Base-by-base conservation (phyloP, 768 basidiomycete species). In the Infundibulicybe gibba region DNA sequence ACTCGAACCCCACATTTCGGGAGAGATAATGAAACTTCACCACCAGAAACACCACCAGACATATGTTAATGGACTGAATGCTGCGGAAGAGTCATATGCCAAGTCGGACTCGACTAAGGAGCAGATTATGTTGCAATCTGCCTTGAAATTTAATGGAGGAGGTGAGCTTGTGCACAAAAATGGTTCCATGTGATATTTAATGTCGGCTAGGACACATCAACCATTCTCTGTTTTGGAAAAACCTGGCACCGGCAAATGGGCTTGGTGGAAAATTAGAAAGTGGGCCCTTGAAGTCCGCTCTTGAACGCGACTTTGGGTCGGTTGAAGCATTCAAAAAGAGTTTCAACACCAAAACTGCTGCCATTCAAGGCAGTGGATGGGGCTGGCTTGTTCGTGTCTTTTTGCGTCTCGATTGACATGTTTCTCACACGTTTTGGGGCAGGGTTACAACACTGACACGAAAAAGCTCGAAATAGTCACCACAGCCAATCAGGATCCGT, bases 141-240 rank as follows among this genome's bases (percentile, higher is more conserved):
- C 95, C 8, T 73, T 99, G 62, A 97, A 93, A 71, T 99, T 98
- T 70, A 95, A 97, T 65, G 94, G 94, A n/a, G 94, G 94, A 59
- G 91, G 92, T 81, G 43, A 14, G 31, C 16, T 6, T 13, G 13
- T 40, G 16, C 19, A 30, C 32, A 3, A 15, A 15, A 12, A n/a
- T 31, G 15, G 37, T 32, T 5, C 3, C 16, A 43, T 17, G 25
- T 6, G 17, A 2, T 35, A 37, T 1, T 32, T 32, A 17, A 11
- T 12, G 43, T 33, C 16, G 39, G 19, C 12, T 47, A 87, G 90
- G 91, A 3, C 93, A 94, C 61, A 91, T 94, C 63, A 97, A 97
- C 68, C 94, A 95, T 67, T 82, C 93, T 12, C 74, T 98, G 31
- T 99, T 99, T 77, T 99, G 97, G 97, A 90, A 86, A 68, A 98